phyloP scores from a whole-genome alignment of 2,329 filamentous ascomycete genomes.

The Fusarium sp. region DNA sequence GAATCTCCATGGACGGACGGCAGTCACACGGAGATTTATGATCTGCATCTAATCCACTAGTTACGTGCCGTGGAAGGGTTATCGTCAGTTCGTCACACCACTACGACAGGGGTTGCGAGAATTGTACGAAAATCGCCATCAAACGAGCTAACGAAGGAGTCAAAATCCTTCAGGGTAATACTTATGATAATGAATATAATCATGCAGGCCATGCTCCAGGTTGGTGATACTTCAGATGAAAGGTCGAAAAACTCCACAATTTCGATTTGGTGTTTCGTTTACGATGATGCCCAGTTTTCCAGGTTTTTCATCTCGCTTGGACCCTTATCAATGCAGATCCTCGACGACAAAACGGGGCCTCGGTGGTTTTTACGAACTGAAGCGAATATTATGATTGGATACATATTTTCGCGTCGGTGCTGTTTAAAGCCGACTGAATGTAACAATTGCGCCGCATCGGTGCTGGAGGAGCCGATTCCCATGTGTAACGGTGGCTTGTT shows the following conservation, averaged over 20 bases:
- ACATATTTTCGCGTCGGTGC: background rate
- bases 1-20: background rate
- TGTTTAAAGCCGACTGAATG: background rate
- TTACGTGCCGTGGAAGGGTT: background rate
- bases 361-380: background rate
- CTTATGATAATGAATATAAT: too few relatives aligned
- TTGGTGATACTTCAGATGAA: too few relatives aligned
- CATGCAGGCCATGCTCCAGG: too few relatives aligned
- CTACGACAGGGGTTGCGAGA: background rate
- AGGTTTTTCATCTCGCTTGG: background rate
- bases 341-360: background rate
- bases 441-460: background rate
- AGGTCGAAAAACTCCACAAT: background rate
- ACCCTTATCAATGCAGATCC: background rate
- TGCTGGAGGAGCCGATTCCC: background rate
- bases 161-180: too few relatives aligned
- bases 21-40: background rate
- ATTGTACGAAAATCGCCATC: background rate
- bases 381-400: background rate
- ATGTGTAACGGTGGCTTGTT: too few relatives aligned
- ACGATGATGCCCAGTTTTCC: background rate
- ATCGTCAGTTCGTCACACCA: background rate
- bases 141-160: too few relatives aligned
- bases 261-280: background rate
- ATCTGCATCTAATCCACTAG: background rate